Evolutionary conservation across 805 yeast species (phyloP), one percentile per base, ranked within the genome.

Genomic region (Yueomyces sp.): DNA sequence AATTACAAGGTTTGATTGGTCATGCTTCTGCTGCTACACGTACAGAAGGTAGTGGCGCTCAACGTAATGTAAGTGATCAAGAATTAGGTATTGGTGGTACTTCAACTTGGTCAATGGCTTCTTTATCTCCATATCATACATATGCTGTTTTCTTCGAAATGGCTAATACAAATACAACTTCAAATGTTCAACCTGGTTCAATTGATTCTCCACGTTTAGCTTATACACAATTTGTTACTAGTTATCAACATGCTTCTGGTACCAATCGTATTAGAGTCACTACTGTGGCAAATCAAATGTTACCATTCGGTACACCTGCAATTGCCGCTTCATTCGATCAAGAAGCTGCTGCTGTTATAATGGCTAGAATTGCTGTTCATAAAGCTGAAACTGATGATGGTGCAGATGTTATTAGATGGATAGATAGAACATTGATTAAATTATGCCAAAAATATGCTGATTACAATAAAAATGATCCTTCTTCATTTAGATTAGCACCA

Each of bases 21-120:
- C 92, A 87, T 60, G 95, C 90, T 4, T 73, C 83, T 7, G 78
- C 94, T 7, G 66, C 76, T 57, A 73, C 73, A 54, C 74, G 76
- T 45, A 63, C 68, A 44, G 77, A 82, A 48, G 73, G 79, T 38
- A 6, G 9, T 30, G 9, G 9, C 9, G 33, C 9, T 6, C 5
- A 5, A 9, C 63, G 74, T 34, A 81, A 80, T 56, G 86, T 90
- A 34, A 82, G 95, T 28, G 96, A 90, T 59, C 74, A 87, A 45
- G 95, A 86, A 63, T 76, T 87, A 47, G 97, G 97, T 48, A 73
- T 85, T 52, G 97, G 97, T 49, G 87, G 90, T 46, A 81, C 96
- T 9, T 78, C 82, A 46, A 77, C 82, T 48, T 90, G 92, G 86
- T 77, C 77, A 53, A 73, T 88, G 71, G 78, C 94, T 56, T 70